Base-by-base conservation (phyloP, 495 filamentous ascomycete species). In the Neurospora intermedia region DNA sequence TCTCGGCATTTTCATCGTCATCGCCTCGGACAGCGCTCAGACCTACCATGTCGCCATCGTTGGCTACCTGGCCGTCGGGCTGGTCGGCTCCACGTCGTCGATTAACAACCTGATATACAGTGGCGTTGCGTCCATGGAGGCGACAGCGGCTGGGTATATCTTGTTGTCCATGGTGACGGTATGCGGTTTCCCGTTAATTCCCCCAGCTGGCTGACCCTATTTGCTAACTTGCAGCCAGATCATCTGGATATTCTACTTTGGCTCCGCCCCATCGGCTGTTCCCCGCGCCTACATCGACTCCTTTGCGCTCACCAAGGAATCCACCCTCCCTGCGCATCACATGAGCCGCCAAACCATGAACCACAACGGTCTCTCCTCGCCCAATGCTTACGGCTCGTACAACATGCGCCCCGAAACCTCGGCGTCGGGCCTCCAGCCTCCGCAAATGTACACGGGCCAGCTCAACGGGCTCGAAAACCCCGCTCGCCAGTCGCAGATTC, bases 181-280 rank as follows among this genome's bases (percentile, higher is more conserved):
- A 86, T 78, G 91, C 86, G 15, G n/a, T 69, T 35, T n/a, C 7
- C 35, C 66, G 69, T 23, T 9, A 48, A 42, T 6, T 6, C 46
- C 66, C 31, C 18, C 46, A 18, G 9, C 5, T 45, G 48, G 4
- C 5, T 9, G 16, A 9, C 7, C 13, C 16, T n/a, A 69, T n/a
- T 13, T 16, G 69, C 78, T 82, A 73, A 80, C 70, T 15, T 35
- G 4, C 6, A 1, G 3, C 66, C 74, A 98, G 95, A 92, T 98
- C 77, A 88, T 98, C 69, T 99, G 96, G 96, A 97, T 98, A 74
- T 97, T 97, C 84, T 97, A 98, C 84, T 99, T 97, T 78, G 96
- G 96, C 72, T 97, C 96, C 9, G 90, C 92, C 3, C 94, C 96
- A 7, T 90, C 93, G 70, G 93, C 94, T n/a, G 86, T 90, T 71